Conservation (phyloP, 306 rosid genomes). For the Cucumis cinereus region DNA sequence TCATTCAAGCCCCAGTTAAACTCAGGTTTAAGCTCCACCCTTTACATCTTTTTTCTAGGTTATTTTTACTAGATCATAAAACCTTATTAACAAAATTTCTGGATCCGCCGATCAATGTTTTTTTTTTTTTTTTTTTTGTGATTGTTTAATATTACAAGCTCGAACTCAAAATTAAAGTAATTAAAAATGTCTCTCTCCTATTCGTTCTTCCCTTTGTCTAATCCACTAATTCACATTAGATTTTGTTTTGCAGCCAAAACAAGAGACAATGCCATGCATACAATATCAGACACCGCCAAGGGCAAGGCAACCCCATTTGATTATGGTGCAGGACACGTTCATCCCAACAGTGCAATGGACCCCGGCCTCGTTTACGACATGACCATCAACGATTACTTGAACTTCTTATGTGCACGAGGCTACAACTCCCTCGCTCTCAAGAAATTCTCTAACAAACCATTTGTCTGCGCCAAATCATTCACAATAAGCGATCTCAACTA, state of each 20-base stretch:
- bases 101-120: too few species aligned
- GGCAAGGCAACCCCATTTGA: conserved; percentile 30
- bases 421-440: conserved; percentile 5
- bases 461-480: conserved; percentile 17
- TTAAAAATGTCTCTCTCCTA: background rate
- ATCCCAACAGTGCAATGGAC: conserved; percentile 28
- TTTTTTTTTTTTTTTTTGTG: too few species aligned
- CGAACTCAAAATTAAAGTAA: too few species aligned
- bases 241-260: background rate
- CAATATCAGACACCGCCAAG: background rate
- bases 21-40: too few species aligned
- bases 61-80: too few species aligned
- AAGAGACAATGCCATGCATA: background rate
- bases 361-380: conserved; percentile 60
- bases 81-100: too few species aligned
- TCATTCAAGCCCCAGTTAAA: too few species aligned
- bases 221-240: background rate
- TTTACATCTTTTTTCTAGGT: too few species aligned
- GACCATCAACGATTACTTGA: conserved; percentile 26
- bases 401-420: conserved; percentile 36
- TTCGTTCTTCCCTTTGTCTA: background rate
- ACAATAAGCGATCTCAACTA: conserved; percentile 28
- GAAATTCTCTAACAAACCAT: conserved; percentile 9
- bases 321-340: conserved; percentile 43
- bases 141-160: too few species aligned